These are phyloP conservation scores for Posidonia australis DNA, from an alignment of 106 monocot genomes.

Conservation along the genomic window DNA sequence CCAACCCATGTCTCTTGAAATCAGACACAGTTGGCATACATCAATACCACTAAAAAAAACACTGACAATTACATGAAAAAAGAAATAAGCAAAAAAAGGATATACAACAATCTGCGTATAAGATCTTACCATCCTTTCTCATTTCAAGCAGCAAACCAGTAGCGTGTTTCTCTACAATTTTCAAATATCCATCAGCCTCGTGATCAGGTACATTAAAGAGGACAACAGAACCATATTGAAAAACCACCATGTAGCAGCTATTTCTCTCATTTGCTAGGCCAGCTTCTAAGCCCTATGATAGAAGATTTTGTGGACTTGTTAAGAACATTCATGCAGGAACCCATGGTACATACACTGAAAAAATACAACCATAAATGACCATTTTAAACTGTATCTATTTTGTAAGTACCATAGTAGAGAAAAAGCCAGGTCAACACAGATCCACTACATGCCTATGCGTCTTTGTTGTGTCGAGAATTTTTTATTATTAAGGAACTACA, in stretches of 20 bases:
- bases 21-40: too few species aligned
- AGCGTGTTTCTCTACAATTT: slow-evolving; percentile 84
- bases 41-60: too few species aligned
- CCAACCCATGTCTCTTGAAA: too few species aligned
- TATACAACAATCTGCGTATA: not conserved
- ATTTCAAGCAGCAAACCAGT: slow-evolving; percentile 16
- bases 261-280: slow-evolving; percentile 48
- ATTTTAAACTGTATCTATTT: too few species aligned
- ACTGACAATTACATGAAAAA: too few species aligned
- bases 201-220: slow-evolving; percentile 71
- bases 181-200: slow-evolving; percentile 88
- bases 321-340: too few species aligned
- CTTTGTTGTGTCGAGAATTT: not conserved
- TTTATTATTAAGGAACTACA: too few species aligned
- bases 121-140: slow-evolving; percentile 20
- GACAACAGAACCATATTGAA: slow-evolving; percentile 94
- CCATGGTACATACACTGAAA: too few species aligned
- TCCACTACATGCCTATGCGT: too few species aligned
- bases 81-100: not conserved
- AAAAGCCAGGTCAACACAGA: too few species aligned
- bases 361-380: too few species aligned
- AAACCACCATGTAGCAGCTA: slow-evolving; percentile 91
- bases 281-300: slow-evolving; percentile 44
- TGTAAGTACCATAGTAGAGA: too few species aligned
- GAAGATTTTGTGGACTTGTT: not conserved